Evolutionary conservation across 768 basidiomycete genomes (phyloP).

Genomic region (Asterophora parasitica): DNA sequence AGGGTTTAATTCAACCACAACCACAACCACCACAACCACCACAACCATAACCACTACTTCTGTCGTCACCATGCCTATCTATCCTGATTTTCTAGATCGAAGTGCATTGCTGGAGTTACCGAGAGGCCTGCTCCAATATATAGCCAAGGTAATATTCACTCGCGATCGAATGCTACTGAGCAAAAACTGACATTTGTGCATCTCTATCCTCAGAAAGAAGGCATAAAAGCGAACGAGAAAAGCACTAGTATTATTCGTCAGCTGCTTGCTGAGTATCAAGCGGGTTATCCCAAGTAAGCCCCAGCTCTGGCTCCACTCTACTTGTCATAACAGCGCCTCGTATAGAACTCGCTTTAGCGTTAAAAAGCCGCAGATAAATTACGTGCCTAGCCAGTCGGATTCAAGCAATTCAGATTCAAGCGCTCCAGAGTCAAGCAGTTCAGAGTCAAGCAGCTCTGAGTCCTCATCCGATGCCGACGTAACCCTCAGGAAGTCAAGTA

Average conservation of each 20-base stretch:
- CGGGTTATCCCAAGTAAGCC: conserved; percentile 13
- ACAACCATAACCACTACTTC: too few relatives aligned
- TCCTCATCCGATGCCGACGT: background rate
- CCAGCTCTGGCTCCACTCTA: background rate
- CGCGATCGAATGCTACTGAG: too few relatives aligned
- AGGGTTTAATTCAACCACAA: too few relatives aligned
- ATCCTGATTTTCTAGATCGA: background rate
- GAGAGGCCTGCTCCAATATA: conserved; percentile 15
- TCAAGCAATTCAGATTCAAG: background rate
- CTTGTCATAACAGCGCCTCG: too few relatives aligned
- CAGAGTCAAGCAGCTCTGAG: background rate
- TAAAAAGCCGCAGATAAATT: too few relatives aligned
- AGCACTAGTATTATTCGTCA: conserved; percentile 16
- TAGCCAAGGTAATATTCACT: conserved; percentile 13
- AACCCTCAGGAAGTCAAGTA: background rate
- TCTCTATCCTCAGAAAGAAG: conserved; percentile 13
- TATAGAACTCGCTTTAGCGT: too few relatives aligned
- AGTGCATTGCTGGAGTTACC: conserved; percentile 10
- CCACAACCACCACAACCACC: too few relatives aligned
- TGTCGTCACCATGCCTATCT: too few relatives aligned
- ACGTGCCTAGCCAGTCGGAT: background rate
- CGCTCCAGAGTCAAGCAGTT: too few relatives aligned
- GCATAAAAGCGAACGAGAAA: conserved; percentile 20
- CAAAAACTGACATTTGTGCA: too few relatives aligned
- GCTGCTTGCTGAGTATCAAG: conserved; percentile 15